A percentile compares a stretch with the other conserved stretches of the same genome.
These are phyloP conservation scores for Galerina marginata DNA, from an alignment of 768 basidiomycete species.

Conservation along the genomic window DNA sequence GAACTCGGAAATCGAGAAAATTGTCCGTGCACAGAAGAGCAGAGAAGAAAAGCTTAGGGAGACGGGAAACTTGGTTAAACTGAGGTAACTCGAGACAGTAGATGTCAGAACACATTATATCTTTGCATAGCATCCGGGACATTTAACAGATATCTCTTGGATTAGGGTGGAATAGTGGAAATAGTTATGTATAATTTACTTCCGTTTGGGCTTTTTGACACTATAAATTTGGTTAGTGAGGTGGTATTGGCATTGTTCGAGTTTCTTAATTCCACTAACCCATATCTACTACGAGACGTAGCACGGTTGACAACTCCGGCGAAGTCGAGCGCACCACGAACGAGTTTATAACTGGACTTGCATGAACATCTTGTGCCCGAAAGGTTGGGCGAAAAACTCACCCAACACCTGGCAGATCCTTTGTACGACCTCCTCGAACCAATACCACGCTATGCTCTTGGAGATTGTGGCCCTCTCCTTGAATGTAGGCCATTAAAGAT, in stretches of 20 bases:
- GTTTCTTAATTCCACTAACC: constrained; percentile 50
- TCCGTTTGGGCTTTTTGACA: constrained; percentile 90
- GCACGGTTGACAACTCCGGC: constrained; percentile 86
- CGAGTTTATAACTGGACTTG: constrained; percentile 83
- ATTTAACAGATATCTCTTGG: constrained; percentile 6
- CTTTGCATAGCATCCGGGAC: neutral
- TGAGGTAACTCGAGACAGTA: constrained; percentile 14
- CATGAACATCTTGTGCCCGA: neutral
- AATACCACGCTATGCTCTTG: constrained; percentile 98
- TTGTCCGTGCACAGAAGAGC: constrained; percentile 62
- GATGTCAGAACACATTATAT: neutral
- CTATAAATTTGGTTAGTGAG: constrained; percentile 29
- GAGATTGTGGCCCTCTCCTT: constrained; percentile 96
- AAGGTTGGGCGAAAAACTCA: constrained; percentile 36
- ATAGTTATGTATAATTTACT: constrained; percentile 31
- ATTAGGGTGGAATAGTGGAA: constrained; percentile 9
- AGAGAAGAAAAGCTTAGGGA: constrained; percentile 73
- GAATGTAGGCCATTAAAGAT: constrained; percentile 91
- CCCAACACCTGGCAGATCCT: constrained; percentile 98
- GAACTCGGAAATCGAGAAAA: constrained; percentile 87
- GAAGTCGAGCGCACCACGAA: constrained; percentile 92
- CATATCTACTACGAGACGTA: constrained; percentile 89
- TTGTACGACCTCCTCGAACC: constrained; percentile 92
- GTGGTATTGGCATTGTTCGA: neutral
- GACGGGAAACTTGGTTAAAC: constrained; percentile 58